These are phyloP conservation scores for Camellia lanceoleosa DNA, from an alignment of 148 eudicot genomes.

Conservation along the genomic window DNA sequence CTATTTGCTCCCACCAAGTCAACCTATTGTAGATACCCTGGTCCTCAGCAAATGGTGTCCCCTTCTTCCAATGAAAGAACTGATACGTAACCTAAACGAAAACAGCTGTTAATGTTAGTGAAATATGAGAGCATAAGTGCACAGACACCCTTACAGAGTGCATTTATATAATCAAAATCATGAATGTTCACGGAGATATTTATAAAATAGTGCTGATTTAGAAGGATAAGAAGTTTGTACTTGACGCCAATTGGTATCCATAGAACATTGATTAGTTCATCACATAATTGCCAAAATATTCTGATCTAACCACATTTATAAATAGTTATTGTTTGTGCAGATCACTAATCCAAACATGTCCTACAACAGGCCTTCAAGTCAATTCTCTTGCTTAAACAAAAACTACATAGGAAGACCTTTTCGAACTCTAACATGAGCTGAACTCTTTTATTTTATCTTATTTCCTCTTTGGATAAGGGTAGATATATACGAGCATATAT, in stretches of 20 bases:
- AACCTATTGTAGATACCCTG: conserved; percentile 80
- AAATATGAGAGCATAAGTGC: conserved; percentile 4
- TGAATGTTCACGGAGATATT: neutral
- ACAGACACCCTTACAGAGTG: too few relatives aligned
- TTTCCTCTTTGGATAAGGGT: neutral
- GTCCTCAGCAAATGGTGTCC: conserved; percentile 83
- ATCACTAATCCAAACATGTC: neutral
- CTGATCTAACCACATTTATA: neutral
- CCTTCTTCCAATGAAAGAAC: conserved; percentile 80
- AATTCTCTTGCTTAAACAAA: neutral
- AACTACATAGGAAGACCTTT: neutral
- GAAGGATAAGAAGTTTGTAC: neutral
- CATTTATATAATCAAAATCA: too few relatives aligned
- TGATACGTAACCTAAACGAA: conserved; percentile 65
- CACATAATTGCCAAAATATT: neutral
- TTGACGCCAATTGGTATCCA: neutral
- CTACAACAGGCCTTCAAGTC: neutral
- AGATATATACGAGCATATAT: neutral
- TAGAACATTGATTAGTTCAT: conserved; percentile 3
- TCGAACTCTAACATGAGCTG: too few relatives aligned
- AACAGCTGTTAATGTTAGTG: neutral
- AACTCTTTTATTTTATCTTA: neutral
- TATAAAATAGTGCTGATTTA: neutral
- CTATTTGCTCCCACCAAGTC: conserved; percentile 91
- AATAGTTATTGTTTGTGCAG: neutral